These are phyloP conservation scores for Psilocybe azurescens DNA, from an alignment of 768 basidiomycete genomes.

Conservation along the genomic window DNA sequence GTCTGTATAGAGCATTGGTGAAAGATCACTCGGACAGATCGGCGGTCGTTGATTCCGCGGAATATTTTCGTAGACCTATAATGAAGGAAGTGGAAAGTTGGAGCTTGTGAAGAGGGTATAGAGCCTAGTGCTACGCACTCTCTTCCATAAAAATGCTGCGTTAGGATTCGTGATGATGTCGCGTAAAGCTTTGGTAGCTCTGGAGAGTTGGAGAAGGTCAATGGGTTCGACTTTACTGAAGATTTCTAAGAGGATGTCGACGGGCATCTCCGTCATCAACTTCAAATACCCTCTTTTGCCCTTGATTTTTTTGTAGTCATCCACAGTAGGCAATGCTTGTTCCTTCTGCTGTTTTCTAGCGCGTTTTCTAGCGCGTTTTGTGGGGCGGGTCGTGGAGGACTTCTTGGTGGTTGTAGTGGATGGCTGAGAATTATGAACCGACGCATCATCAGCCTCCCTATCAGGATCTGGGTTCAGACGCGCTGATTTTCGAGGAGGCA, in stretches of 20 bases:
- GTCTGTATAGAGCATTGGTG: constrained; percentile 38
- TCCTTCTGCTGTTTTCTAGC: constrained; percentile 1
- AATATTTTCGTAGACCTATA: constrained; percentile 9
- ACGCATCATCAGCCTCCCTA: too few relatives aligned
- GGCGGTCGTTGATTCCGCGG: constrained; percentile 13
- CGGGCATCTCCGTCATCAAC: constrained; percentile 36
- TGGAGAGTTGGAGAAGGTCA: constrained; percentile 46
- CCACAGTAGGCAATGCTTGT: background rate
- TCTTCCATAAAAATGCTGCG: constrained; percentile 36
- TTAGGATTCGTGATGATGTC: constrained; percentile 33
- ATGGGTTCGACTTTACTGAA: constrained; percentile 41
- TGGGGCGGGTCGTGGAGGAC: background rate
- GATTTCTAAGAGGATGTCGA: constrained; percentile 44
- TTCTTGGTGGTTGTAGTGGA: too few relatives aligned
- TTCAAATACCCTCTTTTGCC: constrained; percentile 30
- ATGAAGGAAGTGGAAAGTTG: too few relatives aligned
- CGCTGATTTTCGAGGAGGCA: too few relatives aligned
- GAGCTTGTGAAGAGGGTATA: background rate
- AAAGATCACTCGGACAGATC: constrained; percentile 28
- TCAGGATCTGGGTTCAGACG: too few relatives aligned
- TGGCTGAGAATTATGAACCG: too few relatives aligned
- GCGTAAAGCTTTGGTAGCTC: constrained; percentile 40
- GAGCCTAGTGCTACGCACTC: constrained; percentile 18
- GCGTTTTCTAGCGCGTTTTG: background rate
- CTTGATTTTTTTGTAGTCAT: constrained; percentile 19